These are phyloP conservation scores for Paxillus involutus DNA, from an alignment of 768 basidiomycete species.

Conservation along the genomic window DNA sequence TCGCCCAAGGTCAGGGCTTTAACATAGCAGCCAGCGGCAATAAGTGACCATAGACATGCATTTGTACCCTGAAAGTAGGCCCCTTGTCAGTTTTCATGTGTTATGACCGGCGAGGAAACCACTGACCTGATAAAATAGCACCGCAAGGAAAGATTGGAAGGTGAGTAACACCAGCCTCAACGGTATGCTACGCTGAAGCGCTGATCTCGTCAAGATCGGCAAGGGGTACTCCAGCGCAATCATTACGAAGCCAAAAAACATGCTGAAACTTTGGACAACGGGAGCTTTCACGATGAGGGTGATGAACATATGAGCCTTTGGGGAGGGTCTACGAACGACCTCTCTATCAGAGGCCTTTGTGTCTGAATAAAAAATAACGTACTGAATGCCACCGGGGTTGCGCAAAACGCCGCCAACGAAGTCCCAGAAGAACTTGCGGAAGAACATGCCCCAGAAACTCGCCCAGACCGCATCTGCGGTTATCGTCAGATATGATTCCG, in stretches of 20 bases:
- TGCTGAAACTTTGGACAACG: conserved; percentile 66
- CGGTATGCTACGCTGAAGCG: conserved; percentile 65
- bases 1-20: conserved; percentile 70
- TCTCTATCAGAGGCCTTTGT: neutral
- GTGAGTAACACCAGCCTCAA: conserved; percentile 62
- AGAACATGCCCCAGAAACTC: conserved; percentile 75
- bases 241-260: conserved; percentile 58
- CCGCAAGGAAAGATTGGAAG: conserved; percentile 60
- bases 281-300: conserved; percentile 76
- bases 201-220: conserved; percentile 51
- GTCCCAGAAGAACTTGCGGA: conserved; percentile 97
- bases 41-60: conserved; percentile 74
- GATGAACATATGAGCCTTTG: conserved; percentile 62
- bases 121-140: conserved; percentile 77
- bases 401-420: conserved; percentile 81
- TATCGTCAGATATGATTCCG: conserved; percentile 8
- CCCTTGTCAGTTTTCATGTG: neutral
- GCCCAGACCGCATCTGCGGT: conserved; percentile 75
- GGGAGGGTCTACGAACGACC: conserved; percentile 49
- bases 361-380: conserved; percentile 29
- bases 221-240: conserved; percentile 74
- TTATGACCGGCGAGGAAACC: neutral
- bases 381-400: conserved; percentile 80
- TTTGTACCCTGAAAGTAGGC: conserved; percentile 69
- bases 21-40: conserved; percentile 66